Evolutionary conservation across 192 early-diverging fungal genomes (phyloP), one percentile per base, ranked within the genome.

Genomic region (Backusella psychrophila): DNA sequence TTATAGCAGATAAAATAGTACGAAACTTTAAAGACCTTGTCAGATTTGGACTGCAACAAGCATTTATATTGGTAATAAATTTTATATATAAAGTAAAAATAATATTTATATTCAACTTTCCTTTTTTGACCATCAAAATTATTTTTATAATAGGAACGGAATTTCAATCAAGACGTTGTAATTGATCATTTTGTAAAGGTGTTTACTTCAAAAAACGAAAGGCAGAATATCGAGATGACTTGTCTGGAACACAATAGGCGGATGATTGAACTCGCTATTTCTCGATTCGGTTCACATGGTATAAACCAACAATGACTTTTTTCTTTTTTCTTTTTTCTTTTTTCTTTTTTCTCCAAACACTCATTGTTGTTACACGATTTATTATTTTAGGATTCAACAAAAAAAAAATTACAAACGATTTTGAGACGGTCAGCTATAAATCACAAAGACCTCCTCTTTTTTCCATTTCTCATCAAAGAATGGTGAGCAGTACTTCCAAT

Each of bases 391-490:
- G 19, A 56, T 23, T 23, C 21, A 63, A 63, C 6, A 63, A 31
- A 46, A 63, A 31, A 46, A 71, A 39, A 21, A 44, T 29, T 26
- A 44, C n/a, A 15, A 46, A 19, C 41, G 56, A 63, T 34, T 39
- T 44, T 71, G 70, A 71, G 42, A 71, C 70, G 14, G 39, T 70
- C 11, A 23, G 34, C 12, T 69, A 69, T 71, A 71, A 71, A 71
- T 23, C 66, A 33, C 2, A 34, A 35, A 14, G 44, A 49, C 44
- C 70, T 44, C 26, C 70, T 49, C 44, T 71, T 39, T 71, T 71
- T 49, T 41, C 70, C 21, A 44, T 71, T 71, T 15, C 23, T 44
- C 70, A 67, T 35, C 66, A 71, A 49, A 44, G 44, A 71, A 19
- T 49, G 39, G 42, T 49, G 4, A 71, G 42, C 15, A 44, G 44